A percentile compares a stretch with the other conserved stretches of the same genome.
Conservation (phyloP, 2,329 filamentous ascomycete species). For the Aotearoamyces nothofagi region DNA sequence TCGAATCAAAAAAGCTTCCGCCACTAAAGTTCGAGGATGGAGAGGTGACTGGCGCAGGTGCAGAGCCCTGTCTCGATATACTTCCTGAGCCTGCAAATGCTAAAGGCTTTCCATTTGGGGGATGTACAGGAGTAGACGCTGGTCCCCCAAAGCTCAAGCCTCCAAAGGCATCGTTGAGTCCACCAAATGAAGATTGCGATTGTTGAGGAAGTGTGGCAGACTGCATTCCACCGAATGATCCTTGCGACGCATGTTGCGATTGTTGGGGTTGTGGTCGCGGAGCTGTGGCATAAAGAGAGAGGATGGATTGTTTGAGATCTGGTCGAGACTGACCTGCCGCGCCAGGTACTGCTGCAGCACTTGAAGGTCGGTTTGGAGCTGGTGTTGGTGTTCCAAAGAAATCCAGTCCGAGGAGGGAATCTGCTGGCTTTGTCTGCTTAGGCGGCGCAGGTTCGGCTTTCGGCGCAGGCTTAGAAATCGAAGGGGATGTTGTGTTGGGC, state of each 20-base stretch:
- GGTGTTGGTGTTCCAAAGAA: slow-evolving; percentile 66
- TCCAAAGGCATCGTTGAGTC: slow-evolving; percentile 68
- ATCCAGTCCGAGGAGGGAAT: slow-evolving; percentile 83
- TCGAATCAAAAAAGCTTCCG: slow-evolving; percentile 70
- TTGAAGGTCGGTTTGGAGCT: slow-evolving; percentile 66
- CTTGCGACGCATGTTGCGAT: slow-evolving; percentile 37
- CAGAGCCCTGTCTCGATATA: slow-evolving; percentile 23
- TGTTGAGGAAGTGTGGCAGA: slow-evolving; percentile 32
- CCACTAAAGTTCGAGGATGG: slow-evolving; percentile 33
- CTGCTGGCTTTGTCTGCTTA: slow-evolving; percentile 54
- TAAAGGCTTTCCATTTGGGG: slow-evolving; percentile 22
- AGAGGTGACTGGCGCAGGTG: slow-evolving; percentile 27
- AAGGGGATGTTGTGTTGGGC: slow-evolving; percentile 56
- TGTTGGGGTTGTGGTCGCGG: slow-evolving; percentile 55
- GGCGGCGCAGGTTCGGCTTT: slow-evolving; percentile 52
- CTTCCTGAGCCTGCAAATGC: slow-evolving; percentile 33
- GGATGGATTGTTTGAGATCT: slow-evolving; percentile 91
- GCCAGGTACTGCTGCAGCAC: slow-evolving; percentile 52
- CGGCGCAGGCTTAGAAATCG: slow-evolving; percentile 36
- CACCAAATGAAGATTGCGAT: slow-evolving; percentile 30
- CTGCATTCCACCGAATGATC: slow-evolving; percentile 53
- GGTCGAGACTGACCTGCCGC: slow-evolving; percentile 58
- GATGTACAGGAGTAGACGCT: slow-evolving; percentile 27
- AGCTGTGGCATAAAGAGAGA: slow-evolving; percentile 81
- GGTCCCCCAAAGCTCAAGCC: slow-evolving; percentile 43